These are phyloP conservation scores for Trichophyton simii DNA, from an alignment of 2,329 filamentous ascomycete genomes.

Conservation along the genomic window DNA sequence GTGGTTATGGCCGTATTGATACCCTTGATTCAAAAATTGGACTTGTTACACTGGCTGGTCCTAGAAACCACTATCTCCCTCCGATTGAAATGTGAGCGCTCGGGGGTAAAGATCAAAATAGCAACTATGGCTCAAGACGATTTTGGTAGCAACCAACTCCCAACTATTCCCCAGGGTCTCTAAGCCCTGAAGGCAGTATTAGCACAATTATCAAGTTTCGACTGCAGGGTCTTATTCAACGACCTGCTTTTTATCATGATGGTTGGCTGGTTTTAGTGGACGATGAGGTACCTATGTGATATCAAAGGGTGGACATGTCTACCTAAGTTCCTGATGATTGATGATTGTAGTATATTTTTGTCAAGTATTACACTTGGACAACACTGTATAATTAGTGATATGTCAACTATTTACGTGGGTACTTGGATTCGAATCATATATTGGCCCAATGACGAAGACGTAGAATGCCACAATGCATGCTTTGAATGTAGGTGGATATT, in stretches of 20 bases:
- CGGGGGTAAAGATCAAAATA: neutral
- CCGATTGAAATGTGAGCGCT: neutral
- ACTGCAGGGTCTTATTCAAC: neutral
- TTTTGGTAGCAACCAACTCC: neutral
- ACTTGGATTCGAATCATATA: neutral
- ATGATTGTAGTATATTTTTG: neutral
- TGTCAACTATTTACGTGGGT: neutral
- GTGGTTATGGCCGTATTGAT: no score
- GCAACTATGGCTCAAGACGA: neutral
- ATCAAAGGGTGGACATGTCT: neutral
- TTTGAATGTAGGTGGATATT: neutral
- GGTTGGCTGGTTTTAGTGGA: neutral
- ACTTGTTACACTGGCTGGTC: neutral
- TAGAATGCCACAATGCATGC: neutral
- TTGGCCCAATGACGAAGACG: neutral
- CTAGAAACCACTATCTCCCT: neutral
- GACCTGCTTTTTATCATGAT: neutral
- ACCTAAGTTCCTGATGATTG: neutral
- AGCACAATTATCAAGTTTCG: neutral
- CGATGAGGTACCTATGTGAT: no score
- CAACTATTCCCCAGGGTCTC: neutral
- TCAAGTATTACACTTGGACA: neutral
- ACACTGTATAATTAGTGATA: neutral
- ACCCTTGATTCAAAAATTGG: neutral
- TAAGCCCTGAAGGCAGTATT: neutral